Percentiles rank a stretch among this genome's conserved stretches.
These are phyloP conservation scores for Pyronema omphalodes DNA, from an alignment of 495 filamentous ascomycete species.

Conservation along the genomic window DNA sequence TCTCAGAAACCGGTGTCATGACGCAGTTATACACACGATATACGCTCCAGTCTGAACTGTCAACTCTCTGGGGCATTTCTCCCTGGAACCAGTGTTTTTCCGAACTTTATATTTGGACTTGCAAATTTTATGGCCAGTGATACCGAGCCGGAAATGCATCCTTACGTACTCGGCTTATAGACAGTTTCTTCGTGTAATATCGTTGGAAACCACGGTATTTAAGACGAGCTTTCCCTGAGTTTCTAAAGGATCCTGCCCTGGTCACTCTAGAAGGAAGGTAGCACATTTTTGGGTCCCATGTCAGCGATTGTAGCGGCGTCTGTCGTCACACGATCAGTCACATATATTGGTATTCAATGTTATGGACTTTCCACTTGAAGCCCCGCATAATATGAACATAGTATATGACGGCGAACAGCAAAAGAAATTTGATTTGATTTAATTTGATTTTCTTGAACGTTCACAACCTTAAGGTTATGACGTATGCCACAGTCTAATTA, in stretches of 20 bases:
- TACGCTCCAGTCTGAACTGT: conserved; percentile 63
- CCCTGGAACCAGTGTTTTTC: conserved; percentile 68
- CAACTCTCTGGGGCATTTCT: conserved; percentile 77
- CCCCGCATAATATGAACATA: conserved; percentile 21
- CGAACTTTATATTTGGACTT: conserved; percentile 82
- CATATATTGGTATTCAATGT: conserved; percentile 24
- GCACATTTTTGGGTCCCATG: conserved; percentile 81
- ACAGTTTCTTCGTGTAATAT: conserved; percentile 62
- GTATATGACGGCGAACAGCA: too few relatives aligned
- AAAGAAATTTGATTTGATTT: too few relatives aligned
- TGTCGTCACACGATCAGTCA: conserved; percentile 52
- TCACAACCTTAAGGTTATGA: too few relatives aligned
- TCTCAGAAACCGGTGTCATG: conserved; percentile 60
- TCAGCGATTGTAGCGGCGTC: conserved; percentile 60
- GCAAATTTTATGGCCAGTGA: conserved; percentile 92
- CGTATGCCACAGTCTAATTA: too few relatives aligned
- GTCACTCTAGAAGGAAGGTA: conserved; percentile 65
- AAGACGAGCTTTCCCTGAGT: conserved; percentile 87
- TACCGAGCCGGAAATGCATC: conserved; percentile 80
- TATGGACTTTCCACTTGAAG: conserved; percentile 10
- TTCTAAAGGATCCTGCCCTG: conserved; percentile 77
- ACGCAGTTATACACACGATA: conserved; percentile 82
- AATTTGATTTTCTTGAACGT: too few relatives aligned
- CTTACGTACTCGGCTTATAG: conserved; percentile 61
- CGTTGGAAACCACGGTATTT: conserved; percentile 52